phyloP scores from a whole-genome alignment of 1,284 basidiomycete species.

The Rhodotorula sp. region DNA sequence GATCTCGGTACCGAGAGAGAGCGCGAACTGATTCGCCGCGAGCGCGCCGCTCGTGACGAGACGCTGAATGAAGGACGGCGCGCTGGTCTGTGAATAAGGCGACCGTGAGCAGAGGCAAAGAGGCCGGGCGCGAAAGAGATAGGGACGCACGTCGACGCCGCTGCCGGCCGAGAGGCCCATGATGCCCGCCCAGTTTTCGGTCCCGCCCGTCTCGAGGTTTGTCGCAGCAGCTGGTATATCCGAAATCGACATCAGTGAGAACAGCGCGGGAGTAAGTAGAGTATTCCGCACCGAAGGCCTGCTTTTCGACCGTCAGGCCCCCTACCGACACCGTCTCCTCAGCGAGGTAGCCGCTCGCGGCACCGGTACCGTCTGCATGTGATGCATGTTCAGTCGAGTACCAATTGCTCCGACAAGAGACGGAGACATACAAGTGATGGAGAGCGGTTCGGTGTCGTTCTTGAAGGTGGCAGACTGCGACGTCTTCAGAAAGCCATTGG shows the following conservation, averaged over 20 bases:
- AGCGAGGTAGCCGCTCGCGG: not conserved
- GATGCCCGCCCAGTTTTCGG: not conserved
- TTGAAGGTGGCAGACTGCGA: not conserved
- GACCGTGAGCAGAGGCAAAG: not conserved
- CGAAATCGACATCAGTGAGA: too few species aligned
- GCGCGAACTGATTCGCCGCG: not conserved
- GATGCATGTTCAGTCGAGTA: too few species aligned
- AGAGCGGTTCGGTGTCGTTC: not conserved
- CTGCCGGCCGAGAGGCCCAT: not conserved
- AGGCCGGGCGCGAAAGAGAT: not conserved
- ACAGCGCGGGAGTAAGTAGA: too few species aligned
- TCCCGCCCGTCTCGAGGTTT: not conserved
- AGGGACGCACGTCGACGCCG: not conserved
- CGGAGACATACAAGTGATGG: not conserved
- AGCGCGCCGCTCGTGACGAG: not conserved
- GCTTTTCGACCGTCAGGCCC: not conserved
- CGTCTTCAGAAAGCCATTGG: not conserved
- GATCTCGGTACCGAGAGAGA: not conserved
- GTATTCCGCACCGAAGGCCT: conserved; percentile 4
- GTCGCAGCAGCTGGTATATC: not conserved
- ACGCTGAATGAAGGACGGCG: not conserved
- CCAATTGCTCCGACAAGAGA: too few species aligned
- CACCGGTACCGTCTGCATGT: not conserved
- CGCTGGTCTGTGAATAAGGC: not conserved
- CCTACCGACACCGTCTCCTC: conserved; percentile 3